Evolutionary conservation across 2,329 filamentous ascomycete species (phyloP), one percentile per base, ranked within the genome.

Genomic region (Gnomoniopsis sp.): DNA sequence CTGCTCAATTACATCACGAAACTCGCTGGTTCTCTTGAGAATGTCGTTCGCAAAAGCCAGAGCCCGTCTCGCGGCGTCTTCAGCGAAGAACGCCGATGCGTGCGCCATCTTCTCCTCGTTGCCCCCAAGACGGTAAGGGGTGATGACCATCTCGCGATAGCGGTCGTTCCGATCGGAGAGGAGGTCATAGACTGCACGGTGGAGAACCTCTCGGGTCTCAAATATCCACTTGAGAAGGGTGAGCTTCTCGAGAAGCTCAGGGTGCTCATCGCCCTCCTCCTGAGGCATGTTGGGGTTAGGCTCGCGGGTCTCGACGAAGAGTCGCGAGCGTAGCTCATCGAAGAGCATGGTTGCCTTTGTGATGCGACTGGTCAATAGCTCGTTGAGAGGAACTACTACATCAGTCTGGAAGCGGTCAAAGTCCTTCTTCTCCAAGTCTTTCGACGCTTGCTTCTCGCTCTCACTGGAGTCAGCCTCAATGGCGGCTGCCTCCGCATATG

Each of bases 171-270:
- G 89, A 70, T 93, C 90, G 21, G 87, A 88, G 36, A 96, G 83
- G 12, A 98, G 77, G 66, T 96, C 90, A 69, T 91, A 96, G 55
- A 93, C 84, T 66, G 91, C 89, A 47, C 90, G 87, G 74, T 98
- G 88, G 10, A 98, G 80, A 49, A 84, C 82, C 74, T 99, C 95
- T n/a, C 93, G 87, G 1, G 90, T 89, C 71, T 99, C 95, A 66
- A 97, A 98, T 10, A 98, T 86, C 93, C 95, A 98, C 69, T 98
- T 99, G 15, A 98, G 80, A 50, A 97, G 83, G 0, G 93, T 98
- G 14, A 99, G 80, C 74, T 96, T 96, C 73, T 99, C 95, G 2
- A 98, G 79, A 0, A 98, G 81, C 72, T 99, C 95, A 0, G 95
- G 95, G 70, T 93, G 88, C 71, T 97, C 93, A 66, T 98, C 93